Percentiles rank a stretch among this genome's conserved stretches.
Conservation (phyloP, 169 alveolate genomes). For the Eimeria zaria region DNA sequence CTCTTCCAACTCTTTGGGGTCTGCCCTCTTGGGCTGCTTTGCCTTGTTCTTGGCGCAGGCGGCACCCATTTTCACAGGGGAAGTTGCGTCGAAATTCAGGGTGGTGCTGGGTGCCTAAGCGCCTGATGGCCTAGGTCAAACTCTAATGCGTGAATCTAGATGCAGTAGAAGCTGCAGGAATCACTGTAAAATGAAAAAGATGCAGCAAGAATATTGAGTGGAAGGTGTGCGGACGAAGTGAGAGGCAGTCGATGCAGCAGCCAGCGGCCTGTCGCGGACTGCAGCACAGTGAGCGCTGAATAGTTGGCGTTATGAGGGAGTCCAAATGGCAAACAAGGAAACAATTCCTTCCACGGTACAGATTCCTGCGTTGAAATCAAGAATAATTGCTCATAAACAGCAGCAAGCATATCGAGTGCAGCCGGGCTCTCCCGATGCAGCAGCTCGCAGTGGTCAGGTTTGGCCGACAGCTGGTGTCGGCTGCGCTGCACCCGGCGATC, state of each 20-base stretch:
- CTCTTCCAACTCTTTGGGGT: slow-evolving; percentile 87
- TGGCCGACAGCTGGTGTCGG: slow-evolving; percentile 68
- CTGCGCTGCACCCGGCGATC: slow-evolving; percentile 18
- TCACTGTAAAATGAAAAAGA: not conserved
- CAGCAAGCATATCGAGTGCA: not conserved
- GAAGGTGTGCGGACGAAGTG: not conserved
- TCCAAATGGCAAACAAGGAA: not conserved
- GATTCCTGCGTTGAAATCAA: not conserved
- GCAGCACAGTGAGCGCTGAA: slow-evolving; percentile 14
- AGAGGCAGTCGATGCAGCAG: slow-evolving; percentile 51
- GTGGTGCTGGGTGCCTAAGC: not conserved
- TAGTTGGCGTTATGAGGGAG: slow-evolving; percentile 1
- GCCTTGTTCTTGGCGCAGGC: slow-evolving; percentile 88
- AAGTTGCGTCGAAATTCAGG: not conserved
- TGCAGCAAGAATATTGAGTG: not conserved
- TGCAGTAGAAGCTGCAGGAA: not conserved
- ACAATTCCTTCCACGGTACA: not conserved
- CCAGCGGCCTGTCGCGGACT: slow-evolving; percentile 41
- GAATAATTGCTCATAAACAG: slow-evolving; percentile 3
- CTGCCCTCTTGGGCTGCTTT: slow-evolving; percentile 89
- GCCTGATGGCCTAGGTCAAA: not conserved
- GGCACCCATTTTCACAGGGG: slow-evolving; percentile 67
- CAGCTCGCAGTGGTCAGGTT: slow-evolving; percentile 65
- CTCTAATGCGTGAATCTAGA: not conserved
- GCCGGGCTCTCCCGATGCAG: slow-evolving; percentile 34